Base-by-base conservation (phyloP, 331 rosid genomes). In the Quercus tomentella region DNA sequence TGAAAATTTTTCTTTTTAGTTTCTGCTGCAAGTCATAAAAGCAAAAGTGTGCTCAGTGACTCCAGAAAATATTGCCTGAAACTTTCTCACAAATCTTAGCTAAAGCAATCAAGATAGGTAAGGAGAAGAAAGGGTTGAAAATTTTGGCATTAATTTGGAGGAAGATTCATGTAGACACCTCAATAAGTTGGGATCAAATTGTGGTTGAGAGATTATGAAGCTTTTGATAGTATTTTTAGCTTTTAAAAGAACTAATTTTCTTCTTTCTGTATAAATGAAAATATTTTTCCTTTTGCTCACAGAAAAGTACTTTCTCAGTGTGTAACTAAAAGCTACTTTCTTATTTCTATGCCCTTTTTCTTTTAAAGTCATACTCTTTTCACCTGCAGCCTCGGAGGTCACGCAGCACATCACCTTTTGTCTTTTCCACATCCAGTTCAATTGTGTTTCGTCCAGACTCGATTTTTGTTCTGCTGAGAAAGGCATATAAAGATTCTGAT, bases 401-500 rank as follows among this genome's bases (percentile, higher is more conserved):
- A 52, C 94, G 97, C 74, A 86, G 86, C 83, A 80, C 86, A 23
- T 73, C 91, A 76, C 88, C 97, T 88, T 88, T 90, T 60, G 71
- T 75, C 60, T 73, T 80, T 63, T 84, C 95, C 57, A 81, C 94
- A 51, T 89, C 87, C 35, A 90, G 93, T 79, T 83, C 87, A 81
- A 82, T 87, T 77, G 97, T 87, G 45, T 94, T 94, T 73, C 89
- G 92, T 70, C 88, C 94, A 58, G 97, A 94, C 82, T 86, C 88
- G 73, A 84, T 94, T 85, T 86, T 94, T 86, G 83, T 84, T 82
- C 88, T 94, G 85, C 79, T 94, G 88, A 91, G 97, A 72, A 89
- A 91, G 89, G 98, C 97, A 52, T 89, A 89, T 86, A 89, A 89
- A 86, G 95, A 92, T 85, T 86, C 91, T 82, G 93, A 91, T 75